Evolutionary conservation across 495 filamentous ascomycete species (phyloP).

Genomic region (Staphylotrichum longicolle): DNA sequence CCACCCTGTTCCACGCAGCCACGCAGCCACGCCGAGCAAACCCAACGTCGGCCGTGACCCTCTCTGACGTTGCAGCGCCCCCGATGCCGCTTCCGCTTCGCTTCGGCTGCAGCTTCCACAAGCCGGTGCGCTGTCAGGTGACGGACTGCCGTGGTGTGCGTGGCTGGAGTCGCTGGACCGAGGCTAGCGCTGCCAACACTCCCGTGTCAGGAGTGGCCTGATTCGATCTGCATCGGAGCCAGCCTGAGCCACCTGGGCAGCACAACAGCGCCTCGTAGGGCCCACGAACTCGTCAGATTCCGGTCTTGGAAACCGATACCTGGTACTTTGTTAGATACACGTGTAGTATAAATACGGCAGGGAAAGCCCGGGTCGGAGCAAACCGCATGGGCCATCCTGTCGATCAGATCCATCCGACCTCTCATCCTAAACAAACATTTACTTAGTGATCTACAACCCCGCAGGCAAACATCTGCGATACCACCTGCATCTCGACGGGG

Average conservation of each 20-base stretch:
- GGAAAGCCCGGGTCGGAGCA: background rate
- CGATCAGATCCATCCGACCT: no score
- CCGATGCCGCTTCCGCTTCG: background rate
- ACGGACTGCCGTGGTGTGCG: background rate
- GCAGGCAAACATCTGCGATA: background rate
- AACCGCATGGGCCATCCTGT: background rate
- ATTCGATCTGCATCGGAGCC: slow-evolving; percentile 8
- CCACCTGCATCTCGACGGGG: background rate
- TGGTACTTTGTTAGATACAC: no score
- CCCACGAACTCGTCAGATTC: background rate
- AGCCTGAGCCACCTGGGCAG: no score
- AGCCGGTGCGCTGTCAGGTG: slow-evolving; percentile 9
- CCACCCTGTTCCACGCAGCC: background rate
- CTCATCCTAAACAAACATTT: no score
- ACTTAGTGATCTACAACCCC: no score
- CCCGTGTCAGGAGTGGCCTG: slow-evolving; percentile 15
- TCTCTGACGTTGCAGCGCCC: background rate
- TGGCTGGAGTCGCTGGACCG: slow-evolving; percentile 13
- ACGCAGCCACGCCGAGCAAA: background rate
- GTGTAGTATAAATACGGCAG: background rate
- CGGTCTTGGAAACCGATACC: no score
- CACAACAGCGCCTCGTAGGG: no score
- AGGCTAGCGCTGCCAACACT: slow-evolving; percentile 16
- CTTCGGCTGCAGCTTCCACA: background rate
- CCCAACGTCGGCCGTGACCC: background rate